These are phyloP conservation scores for Mucor indicus DNA, from an alignment of 371 early-diverging fungal genomes.

Conservation along the genomic window DNA sequence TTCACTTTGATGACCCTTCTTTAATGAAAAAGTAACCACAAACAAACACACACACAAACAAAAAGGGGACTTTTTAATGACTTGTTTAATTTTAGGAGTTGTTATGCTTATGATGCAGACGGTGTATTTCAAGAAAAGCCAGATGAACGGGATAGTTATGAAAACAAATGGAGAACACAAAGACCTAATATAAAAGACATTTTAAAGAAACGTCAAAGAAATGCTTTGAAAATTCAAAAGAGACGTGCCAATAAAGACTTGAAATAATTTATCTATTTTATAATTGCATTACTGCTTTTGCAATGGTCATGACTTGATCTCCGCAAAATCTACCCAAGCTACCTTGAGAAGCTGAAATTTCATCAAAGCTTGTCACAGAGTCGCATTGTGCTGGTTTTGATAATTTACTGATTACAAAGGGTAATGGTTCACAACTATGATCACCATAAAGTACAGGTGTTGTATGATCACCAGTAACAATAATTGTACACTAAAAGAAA, in stretches of 20 bases:
- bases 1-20: conserved; percentile 33
- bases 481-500: conserved; percentile 36
- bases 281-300: conserved; percentile 29
- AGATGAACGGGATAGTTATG: conserved; percentile 25
- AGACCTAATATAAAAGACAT: conserved; percentile 26
- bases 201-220: conserved; percentile 36
- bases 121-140: conserved; percentile 35
- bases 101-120: conserved; percentile 37
- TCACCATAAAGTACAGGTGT: conserved; percentile 49
- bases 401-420: conserved; percentile 28
- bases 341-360: conserved; percentile 28
- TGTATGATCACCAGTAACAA: conserved; percentile 56
- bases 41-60: not conserved
- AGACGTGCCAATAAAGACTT: conserved; percentile 11
- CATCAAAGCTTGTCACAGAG: conserved; percentile 24
- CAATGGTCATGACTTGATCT: conserved; percentile 32
- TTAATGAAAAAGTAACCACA: conserved; percentile 33
- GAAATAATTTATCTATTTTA: conserved; percentile 10
- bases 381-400: conserved; percentile 14
- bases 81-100: conserved; percentile 34
- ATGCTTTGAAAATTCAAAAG: conserved; percentile 24
- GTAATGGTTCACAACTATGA: conserved; percentile 53
- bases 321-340: conserved; percentile 46
- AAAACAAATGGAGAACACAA: conserved; percentile 27
- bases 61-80: too few species aligned